Base-by-base conservation (phyloP, 345 rosid genomes). In the Bretschneidera sinensis region DNA sequence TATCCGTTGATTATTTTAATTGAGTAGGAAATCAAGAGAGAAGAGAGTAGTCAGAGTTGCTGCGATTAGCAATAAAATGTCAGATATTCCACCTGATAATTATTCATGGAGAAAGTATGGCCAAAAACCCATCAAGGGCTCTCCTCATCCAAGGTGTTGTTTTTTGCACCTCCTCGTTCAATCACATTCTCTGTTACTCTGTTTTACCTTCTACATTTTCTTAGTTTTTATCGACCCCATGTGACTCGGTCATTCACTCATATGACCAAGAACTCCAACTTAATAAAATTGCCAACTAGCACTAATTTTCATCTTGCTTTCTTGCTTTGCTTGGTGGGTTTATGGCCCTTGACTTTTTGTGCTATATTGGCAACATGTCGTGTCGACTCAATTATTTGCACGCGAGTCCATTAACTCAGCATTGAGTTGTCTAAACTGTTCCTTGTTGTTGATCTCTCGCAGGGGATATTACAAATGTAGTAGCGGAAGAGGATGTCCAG, bases 381-480 rank as follows among this genome's bases (percentile, higher is more conserved):
- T 35, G 62, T 74, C 60, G 69, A 63, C 63, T 54, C 62, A 50
- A 61, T 21, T 23, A 62, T 50, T 71, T 69, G 54, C 62, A 28
- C 64, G 53, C n/a, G n/a, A n/a, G n/a, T n/a, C n/a, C n/a, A n/a
- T n/a, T n/a, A n/a, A n/a, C n/a, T n/a, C n/a, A n/a, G n/a, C n/a
- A 54, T 67, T 62, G 45, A 39, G 45, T 39, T 39, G 45, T 61
- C 57, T 53, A 69, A 65, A 63, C 66, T 66, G 35, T 57, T 28
- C 60, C 50, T 51, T 25, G 31, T 57, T 63, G 65, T 59, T 54
- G 21, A 10, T 19, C 23, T 17, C 1, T 4, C 17, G 17, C 76
- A 92, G 97, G 74, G 98, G 97, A 8, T 92, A 92, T 74, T 92
- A 92, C 82, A 92, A 83, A 61, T 92, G 98, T 70, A 92, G 98